A percentile compares a stretch with the other conserved stretches of the same genome.
These are phyloP conservation scores for Trametes gibbosa DNA, from an alignment of 768 basidiomycete genomes.

Conservation along the genomic window DNA sequence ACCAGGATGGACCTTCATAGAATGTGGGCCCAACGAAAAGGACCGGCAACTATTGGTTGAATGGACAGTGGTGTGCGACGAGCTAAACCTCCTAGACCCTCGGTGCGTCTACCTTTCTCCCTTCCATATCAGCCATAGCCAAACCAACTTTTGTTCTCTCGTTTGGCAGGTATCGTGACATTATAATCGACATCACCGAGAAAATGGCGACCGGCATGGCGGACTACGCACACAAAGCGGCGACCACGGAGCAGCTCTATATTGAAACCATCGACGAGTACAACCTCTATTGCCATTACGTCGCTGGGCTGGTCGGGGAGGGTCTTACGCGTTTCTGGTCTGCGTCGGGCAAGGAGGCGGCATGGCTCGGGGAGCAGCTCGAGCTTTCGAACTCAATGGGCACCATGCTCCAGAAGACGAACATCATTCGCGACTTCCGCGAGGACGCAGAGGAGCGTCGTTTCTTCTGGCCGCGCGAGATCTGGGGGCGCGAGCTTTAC, in stretches of 20 bases:
- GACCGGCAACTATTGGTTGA: constrained; percentile 83
- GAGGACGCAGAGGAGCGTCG: constrained; percentile 86
- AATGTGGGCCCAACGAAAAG: constrained; percentile 81
- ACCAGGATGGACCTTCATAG: constrained; percentile 85
- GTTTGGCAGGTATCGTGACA: constrained; percentile 56
- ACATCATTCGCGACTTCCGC: constrained; percentile 93
- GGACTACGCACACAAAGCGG: constrained; percentile 85
- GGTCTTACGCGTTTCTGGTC: constrained; percentile 88
- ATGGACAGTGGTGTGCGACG: constrained; percentile 77
- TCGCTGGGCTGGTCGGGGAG: constrained; percentile 96
- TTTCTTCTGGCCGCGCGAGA: constrained; percentile 93
- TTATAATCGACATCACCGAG: constrained; percentile 77
- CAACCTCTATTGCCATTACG: constrained; percentile 98
- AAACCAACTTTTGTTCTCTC: constrained; percentile 13
- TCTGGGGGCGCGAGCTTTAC: constrained; percentile 68
- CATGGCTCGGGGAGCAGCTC: constrained; percentile 74
- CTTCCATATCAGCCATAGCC: constrained; percentile 1
- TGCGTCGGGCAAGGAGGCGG: constrained; percentile 77
- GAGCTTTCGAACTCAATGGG: constrained; percentile 94
- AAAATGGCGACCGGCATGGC: constrained; percentile 98
- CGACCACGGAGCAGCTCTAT: constrained; percentile 64
- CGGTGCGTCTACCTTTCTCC: constrained; percentile 44
- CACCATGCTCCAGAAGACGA: constrained; percentile 95
- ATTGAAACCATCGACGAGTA: constrained; percentile 81
- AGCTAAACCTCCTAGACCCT: constrained; percentile 66